Percentiles rank a stretch among this genome's conserved stretches.
phyloP scores from a whole-genome alignment of 78 protist species.

The Anaeramoeba flamelloides region DNA sequence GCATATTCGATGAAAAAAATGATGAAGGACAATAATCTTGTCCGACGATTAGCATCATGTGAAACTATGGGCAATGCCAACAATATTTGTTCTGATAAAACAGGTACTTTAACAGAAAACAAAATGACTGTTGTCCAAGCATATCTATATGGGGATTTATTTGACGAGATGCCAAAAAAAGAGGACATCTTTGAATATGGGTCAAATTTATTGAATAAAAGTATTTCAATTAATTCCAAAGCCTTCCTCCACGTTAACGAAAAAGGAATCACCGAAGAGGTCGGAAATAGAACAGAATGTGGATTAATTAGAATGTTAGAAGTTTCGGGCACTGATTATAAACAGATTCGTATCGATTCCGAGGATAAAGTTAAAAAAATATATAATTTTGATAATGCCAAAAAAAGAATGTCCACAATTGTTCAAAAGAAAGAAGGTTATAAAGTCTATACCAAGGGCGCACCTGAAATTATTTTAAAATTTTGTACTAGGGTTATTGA shows the following conservation, averaged over 20 bases:
- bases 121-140: constrained; percentile 67
- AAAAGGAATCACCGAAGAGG: not conserved
- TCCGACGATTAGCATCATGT: constrained; percentile 79
- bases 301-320: not conserved
- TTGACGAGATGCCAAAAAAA: not conserved
- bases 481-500: not conserved
- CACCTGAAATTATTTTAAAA: not conserved
- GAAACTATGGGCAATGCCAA: constrained; percentile 85
- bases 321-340: not conserved
- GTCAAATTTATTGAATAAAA: not conserved
- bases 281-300: not conserved
- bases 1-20: constrained; percentile 77
- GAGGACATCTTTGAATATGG: not conserved
- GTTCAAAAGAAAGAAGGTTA: not conserved
- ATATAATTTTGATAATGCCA: not conserved
- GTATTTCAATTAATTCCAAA: not conserved
- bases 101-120: constrained; percentile 86
- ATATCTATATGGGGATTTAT: not conserved
- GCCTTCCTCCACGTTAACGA: too few relatives aligned
- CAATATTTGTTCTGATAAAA: constrained; percentile 57
- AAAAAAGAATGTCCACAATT: not conserved
- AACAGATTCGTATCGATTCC: not conserved
- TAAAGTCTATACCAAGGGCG: not conserved
- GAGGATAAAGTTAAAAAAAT: not conserved
- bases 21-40: constrained; percentile 83